These are phyloP conservation scores for Arthrocladium fulminans DNA, from an alignment of 2,329 filamentous ascomycete genomes.

Conservation along the genomic window DNA sequence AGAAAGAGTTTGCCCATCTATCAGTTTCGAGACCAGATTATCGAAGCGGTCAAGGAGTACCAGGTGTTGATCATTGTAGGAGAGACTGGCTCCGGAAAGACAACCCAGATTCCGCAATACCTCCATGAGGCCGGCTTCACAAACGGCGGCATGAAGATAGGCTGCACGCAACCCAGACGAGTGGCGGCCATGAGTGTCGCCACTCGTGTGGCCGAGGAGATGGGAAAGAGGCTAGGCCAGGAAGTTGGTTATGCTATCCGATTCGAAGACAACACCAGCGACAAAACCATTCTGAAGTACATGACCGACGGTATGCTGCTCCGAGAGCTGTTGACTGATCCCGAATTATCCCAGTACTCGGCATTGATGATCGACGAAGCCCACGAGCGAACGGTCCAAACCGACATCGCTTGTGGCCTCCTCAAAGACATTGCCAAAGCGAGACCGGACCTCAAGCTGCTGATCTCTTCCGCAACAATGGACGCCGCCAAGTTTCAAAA, in stretches of 20 bases:
- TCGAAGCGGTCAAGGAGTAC: constrained; percentile 75
- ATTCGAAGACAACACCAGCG: constrained; percentile 84
- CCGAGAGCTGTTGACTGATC: constrained; percentile 81
- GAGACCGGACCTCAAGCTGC: constrained; percentile 73
- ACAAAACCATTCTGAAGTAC: constrained; percentile 88
- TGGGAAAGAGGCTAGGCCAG: constrained; percentile 78
- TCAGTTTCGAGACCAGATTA: constrained; percentile 72
- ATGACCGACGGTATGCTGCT: constrained; percentile 97
- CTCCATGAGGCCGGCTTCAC: constrained; percentile 86
- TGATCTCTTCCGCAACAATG: constrained; percentile 92
- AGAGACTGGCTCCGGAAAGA: constrained; percentile 92
- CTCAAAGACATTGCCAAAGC: constrained; percentile 81
- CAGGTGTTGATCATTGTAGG: constrained; percentile 88
- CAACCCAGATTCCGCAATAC: constrained; percentile 90
- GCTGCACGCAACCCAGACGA: constrained; percentile 86
- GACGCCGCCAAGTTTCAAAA: constrained; percentile 84
- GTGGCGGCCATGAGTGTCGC: constrained; percentile 97
- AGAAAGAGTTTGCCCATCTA: constrained; percentile 86
- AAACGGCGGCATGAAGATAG: constrained; percentile 73
- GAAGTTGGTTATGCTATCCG: constrained; percentile 93
- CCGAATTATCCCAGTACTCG: constrained; percentile 71
- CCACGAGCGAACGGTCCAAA: constrained; percentile 85
- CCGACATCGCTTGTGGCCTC: constrained; percentile 79
- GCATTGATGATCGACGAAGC: constrained; percentile 96
- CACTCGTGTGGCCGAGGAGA: constrained; percentile 89